Percentiles rank a stretch among this genome's conserved stretches.
phyloP scores from a whole-genome alignment of 306 rosid genomes.

The Gastrolobium villosum region DNA sequence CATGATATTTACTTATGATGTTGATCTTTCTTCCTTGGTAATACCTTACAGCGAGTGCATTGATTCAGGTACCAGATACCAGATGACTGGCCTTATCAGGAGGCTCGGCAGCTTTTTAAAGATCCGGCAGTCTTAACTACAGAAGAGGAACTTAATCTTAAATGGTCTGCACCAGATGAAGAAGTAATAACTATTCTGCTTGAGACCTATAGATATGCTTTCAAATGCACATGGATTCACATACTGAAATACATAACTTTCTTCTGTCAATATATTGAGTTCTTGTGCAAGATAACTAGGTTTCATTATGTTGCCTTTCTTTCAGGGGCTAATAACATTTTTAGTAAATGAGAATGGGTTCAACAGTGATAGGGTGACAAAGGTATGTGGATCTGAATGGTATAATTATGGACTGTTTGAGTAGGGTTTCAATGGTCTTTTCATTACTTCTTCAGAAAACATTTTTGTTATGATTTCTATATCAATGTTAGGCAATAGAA shows the following conservation, averaged over 20 bases:
- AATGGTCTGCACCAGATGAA: slow-evolving; percentile 96
- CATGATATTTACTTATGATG: slow-evolving; percentile 26
- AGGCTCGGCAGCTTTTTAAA: slow-evolving; percentile 90
- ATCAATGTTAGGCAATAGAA: slow-evolving; percentile 77
- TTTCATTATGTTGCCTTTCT: slow-evolving; percentile 44
- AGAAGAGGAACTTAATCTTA: slow-evolving; percentile 77
- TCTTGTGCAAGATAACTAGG: slow-evolving; percentile 44
- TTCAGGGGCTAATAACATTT: slow-evolving; percentile 82
- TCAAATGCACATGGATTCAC: slow-evolving; percentile 29
- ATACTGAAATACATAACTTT: neutral
- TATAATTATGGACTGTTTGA: slow-evolving; percentile 20
- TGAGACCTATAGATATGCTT: slow-evolving; percentile 45
- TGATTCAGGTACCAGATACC: slow-evolving; percentile 88
- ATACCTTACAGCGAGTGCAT: slow-evolving; percentile 3
- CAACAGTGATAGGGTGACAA: slow-evolving; percentile 87
- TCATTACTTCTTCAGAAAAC: slow-evolving; percentile 38
- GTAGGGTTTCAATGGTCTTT: slow-evolving; percentile 39
- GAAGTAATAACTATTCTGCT: slow-evolving; percentile 64
- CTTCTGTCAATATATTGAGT: slow-evolving; percentile 35
- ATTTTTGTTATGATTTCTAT: slow-evolving; percentile 45
- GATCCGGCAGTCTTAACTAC: slow-evolving; percentile 77
- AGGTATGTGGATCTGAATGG: slow-evolving; percentile 60
- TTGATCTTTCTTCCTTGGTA: slow-evolving; percentile 22
- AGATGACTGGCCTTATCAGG: slow-evolving; percentile 90
- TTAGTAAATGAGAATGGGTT: slow-evolving; percentile 96